phyloP scores from a whole-genome alignment of 345 rosid species.

The Combretum micranthum region DNA sequence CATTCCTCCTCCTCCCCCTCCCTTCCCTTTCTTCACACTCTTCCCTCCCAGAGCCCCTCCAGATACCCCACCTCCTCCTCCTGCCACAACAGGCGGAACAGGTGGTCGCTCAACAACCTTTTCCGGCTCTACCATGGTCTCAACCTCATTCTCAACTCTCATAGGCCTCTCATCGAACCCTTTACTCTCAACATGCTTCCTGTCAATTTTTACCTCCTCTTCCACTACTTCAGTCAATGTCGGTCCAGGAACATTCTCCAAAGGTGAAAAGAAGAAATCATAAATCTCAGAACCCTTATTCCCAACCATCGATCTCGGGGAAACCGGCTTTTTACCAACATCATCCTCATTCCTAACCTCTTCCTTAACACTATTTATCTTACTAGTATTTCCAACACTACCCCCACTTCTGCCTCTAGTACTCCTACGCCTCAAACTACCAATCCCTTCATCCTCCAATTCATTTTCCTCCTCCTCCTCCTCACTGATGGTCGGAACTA shows the following conservation, averaged over 20 bases:
- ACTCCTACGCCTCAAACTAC: conserved; percentile 50
- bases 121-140: conserved; percentile 8
- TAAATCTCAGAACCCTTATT: conserved; percentile 19
- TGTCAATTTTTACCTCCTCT: conserved; percentile 25
- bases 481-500: conserved; percentile 42
- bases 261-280: conserved; percentile 39
- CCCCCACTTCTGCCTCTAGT: conserved; percentile 30
- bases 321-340: conserved; percentile 10
- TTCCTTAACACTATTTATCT: no score
- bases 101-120: conserved; percentile 7
- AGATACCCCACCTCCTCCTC: conserved; percentile 5
- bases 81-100: conserved; percentile 7
- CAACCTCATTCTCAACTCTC: conserved; percentile 21
- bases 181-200: conserved; percentile 23
- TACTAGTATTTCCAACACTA: conserved; percentile 7
- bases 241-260: conserved; percentile 52
- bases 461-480: conserved; percentile 44
- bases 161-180: conserved; percentile 29
- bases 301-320: conserved; percentile 23
- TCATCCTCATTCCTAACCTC: neutral
- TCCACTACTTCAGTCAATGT: conserved; percentile 41
- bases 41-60: conserved; percentile 19
- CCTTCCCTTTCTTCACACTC: conserved; percentile 40
- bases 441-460: conserved; percentile 28
- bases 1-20: conserved; percentile 5